Base-by-base conservation (phyloP, 2,329 filamentous ascomycete genomes). In the Verticillium albo-atrum region DNA sequence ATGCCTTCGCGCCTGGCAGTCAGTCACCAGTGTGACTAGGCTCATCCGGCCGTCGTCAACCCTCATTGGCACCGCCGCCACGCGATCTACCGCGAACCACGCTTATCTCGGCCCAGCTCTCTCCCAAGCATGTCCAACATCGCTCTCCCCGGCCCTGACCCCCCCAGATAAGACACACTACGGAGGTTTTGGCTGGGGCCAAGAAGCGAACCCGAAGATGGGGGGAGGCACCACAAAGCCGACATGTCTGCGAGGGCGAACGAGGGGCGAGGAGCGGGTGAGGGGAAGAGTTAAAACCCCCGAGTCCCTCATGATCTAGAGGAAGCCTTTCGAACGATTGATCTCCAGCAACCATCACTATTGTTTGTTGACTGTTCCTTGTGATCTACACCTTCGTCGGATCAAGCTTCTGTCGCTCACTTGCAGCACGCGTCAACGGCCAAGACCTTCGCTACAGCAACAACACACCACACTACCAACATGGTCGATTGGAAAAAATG, bases 401-500 rank as follows among this genome's bases (percentile, higher is more conserved):
- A 37, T 37, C 14, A 37, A 32, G 30, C 4, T 14, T 32, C 30
- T 12, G 34, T 37, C 34, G 34, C 14, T 37, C 34, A 37, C 17
- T 37, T 15, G 34, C 3, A 37, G 15, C 34, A 37, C 34, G 6
- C 17, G 2, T 50, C 42, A 26, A n/a, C n/a, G n/a, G n/a, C n/a
- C n/a, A n/a, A n/a, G n/a, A n/a, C n/a, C n/a, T n/a, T n/a, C n/a
- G n/a, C n/a, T n/a, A n/a, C n/a, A n/a, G n/a, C n/a, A n/a, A n/a
- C n/a, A n/a, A 12, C 35, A 56, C 34, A 26, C 7, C 54, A 56
- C 54, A 12, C 30, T 25, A 5, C 25, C 56, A 52, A 10, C 56
- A 64, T 63, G 62, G 61, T 60, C 54, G 60, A 63, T 56, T 64
- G 62, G 62, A 64, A 64, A 50, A 55, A 52, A 10, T 23, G 60